phyloP scores from a whole-genome alignment of 495 filamentous ascomycete species.

The Neurospora sp. region DNA sequence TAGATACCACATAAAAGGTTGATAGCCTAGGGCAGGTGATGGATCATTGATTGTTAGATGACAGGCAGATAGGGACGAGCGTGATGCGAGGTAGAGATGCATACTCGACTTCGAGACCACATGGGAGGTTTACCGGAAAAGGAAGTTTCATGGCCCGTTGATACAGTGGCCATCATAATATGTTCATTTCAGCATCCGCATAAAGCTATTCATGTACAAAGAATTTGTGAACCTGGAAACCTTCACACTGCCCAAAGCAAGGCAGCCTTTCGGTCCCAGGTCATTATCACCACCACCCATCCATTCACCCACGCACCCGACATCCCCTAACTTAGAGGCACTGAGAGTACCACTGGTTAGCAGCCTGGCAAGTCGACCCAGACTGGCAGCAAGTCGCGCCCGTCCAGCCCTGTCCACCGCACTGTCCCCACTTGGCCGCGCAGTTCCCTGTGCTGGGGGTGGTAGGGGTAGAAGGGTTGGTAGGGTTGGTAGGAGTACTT shows the following conservation, averaged over 20 bases:
- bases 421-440: slow-evolving; percentile 33
- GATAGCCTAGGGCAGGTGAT: neutral
- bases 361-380: slow-evolving; percentile 30
- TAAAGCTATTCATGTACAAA: neutral
- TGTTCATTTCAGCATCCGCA: neutral
- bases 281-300: slow-evolving; percentile 4
- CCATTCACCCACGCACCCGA: neutral
- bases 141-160: neutral
- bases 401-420: slow-evolving; percentile 37
- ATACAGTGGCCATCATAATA: neutral
- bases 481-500: slow-evolving; percentile 2
- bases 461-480: neutral
- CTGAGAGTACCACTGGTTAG: slow-evolving; percentile 42
- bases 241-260: neutral
- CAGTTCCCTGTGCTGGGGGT: slow-evolving; percentile 18
- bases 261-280: neutral
- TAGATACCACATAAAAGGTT: too few species aligned
- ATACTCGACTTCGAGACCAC: too few species aligned
- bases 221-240: neutral
- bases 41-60: too few species aligned
- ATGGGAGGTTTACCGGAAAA: neutral
- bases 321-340: slow-evolving; percentile 17
- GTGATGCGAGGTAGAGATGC: too few species aligned
- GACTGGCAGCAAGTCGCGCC: slow-evolving; percentile 36
- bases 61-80: too few species aligned